A percentile compares a stretch with the other conserved stretches of the same genome.
phyloP scores from a whole-genome alignment of 139 green algal genomes.

The Tetradesmus obliquus region DNA sequence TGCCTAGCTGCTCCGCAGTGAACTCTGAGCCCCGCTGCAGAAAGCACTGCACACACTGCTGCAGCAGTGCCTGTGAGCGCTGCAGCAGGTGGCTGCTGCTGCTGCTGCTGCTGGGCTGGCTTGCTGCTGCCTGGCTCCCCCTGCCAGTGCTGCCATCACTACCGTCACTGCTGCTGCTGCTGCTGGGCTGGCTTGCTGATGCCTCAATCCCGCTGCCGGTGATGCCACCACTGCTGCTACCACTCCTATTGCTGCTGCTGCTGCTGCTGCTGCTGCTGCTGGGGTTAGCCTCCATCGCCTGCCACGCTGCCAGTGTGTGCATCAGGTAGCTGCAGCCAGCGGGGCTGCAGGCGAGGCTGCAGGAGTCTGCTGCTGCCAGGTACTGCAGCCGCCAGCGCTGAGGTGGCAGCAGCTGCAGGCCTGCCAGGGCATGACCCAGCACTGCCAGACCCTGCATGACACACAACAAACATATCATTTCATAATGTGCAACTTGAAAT shows the following conservation, averaged over 20 bases:
- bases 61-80: not conserved
- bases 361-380: not conserved
- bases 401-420: not conserved
- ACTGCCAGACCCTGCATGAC: conserved; percentile 26
- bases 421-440: conserved; percentile 21
- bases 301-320: conserved; percentile 23
- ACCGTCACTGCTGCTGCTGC: not conserved
- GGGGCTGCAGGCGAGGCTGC: not conserved
- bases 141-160: not conserved
- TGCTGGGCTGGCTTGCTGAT: not conserved
- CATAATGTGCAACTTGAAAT: too few relatives aligned
- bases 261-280: not conserved
- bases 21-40: not conserved
- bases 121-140: not conserved
- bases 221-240: not conserved
- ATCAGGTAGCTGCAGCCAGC: conserved; percentile 44
- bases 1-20: conserved; percentile 34
- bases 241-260: not conserved
- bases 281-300: not conserved
- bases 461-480: not conserved
- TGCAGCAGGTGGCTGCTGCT: not conserved
- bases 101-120: not conserved
- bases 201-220: not conserved
- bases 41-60: conserved; percentile 18
- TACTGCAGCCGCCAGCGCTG: not conserved